Evolutionary conservation across 345 rosid genomes (phyloP).

Genomic region (Euphorbia lathyris): DNA sequence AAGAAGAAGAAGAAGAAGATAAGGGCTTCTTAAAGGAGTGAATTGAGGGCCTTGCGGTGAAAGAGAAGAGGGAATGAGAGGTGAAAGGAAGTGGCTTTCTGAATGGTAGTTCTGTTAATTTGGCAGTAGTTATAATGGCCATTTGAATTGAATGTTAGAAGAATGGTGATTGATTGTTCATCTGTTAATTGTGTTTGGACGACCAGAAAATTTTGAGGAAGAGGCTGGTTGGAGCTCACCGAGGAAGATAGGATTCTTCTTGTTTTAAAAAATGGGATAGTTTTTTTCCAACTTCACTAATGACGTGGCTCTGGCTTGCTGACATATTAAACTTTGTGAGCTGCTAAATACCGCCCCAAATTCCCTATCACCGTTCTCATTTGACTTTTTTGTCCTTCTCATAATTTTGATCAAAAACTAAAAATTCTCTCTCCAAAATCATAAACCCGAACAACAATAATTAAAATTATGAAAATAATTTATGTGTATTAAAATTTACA

Average conservation of each 20-base stretch:
- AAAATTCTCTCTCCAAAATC: too few relatives aligned
- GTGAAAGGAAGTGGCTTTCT: constrained; percentile 49
- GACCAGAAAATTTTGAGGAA: constrained; percentile 24
- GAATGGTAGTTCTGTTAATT: constrained; percentile 69
- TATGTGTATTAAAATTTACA: too few relatives aligned
- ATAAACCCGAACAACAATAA: too few relatives aligned
- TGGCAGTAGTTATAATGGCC: constrained; percentile 45
- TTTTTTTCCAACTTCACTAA: background rate
- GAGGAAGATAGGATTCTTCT: constrained; percentile 41
- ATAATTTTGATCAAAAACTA: too few relatives aligned
- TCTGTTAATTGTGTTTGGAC: constrained; percentile 10
- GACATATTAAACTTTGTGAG: too few relatives aligned
- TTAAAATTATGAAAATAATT: too few relatives aligned
- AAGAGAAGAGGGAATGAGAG: constrained; percentile 41
- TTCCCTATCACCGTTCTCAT: too few relatives aligned
- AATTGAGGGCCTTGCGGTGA: constrained; percentile 36
- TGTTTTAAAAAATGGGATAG: background rate
- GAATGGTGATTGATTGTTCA: constrained; percentile 19
- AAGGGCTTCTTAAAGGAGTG: constrained; percentile 30
- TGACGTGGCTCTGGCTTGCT: background rate
- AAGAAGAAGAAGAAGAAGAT: constrained; percentile 28
- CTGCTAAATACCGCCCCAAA: too few relatives aligned
- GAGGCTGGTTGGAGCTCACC: background rate
- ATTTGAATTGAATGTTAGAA: constrained; percentile 18
- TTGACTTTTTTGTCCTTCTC: too few relatives aligned